Base-by-base conservation (phyloP, 805 yeast genomes). In the Barnettozyma sp. region DNA sequence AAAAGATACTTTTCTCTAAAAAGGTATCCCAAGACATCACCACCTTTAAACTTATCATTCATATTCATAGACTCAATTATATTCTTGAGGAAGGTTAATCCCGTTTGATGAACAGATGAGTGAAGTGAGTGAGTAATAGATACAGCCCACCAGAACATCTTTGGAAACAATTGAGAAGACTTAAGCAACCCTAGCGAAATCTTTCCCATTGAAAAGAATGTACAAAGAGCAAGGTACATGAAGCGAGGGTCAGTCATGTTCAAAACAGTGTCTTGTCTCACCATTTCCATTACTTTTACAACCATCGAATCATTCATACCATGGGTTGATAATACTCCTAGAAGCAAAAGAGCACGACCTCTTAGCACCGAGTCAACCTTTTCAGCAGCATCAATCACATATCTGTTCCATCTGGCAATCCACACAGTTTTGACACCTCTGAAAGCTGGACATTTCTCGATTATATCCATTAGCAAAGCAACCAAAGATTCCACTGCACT, bases 361-460 rank as follows among this genome's bases (percentile, higher is more conserved):
- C 82, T 83, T 33, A 82, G 65, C 24, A 78, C 70, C 0, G 84
- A 73, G 18, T 67, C 65, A 4, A 64, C 57, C 30, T 63, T 60
- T 49, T 78, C 76, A 0, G 83, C 77, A 14, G 82, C 70, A 43
- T 75, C 78, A 41, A 78, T 63, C 5, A 80, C 71, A 45, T 72
- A 70, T 24, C 80, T 67, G 41, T 73, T 70, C 82, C 86, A 83
- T 41, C 78, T 69, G 6, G 76, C 61, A 43, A 73, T 65, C 80
- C 86, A 81, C 22, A 69, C 62, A 7, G 67, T 60, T 27, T 68
- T 63, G 32, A 70, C 73, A 6, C 66, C 68, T 2, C 65, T 65
- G 4, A 62, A 52, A 4, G 67, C 59, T 12, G 75, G 70, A 28
- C 75, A 63, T 18, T 62, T 59, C 7, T 66, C 65, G 48, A 80